Evolutionary conservation across 805 yeast species (phyloP), one percentile per base, ranked within the genome.

Genomic region (Yarrowia sp.): DNA sequence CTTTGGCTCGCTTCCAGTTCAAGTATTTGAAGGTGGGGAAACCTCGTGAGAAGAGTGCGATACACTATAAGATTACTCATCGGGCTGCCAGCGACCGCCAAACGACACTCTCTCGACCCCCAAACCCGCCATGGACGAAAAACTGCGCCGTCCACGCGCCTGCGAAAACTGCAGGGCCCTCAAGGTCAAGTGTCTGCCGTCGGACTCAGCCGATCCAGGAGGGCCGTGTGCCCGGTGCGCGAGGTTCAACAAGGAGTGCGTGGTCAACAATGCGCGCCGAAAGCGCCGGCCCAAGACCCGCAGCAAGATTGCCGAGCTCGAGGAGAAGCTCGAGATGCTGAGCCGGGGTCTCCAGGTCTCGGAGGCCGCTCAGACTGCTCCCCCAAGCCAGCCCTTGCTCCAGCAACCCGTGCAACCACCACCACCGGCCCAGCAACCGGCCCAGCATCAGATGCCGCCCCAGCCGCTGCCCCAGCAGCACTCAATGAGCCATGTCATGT

Each of bases 131-230:
- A 53, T 55, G 61, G 61, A 39, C 47, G 47, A 39, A 31, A 55
- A 55, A 55, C 14, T 55, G 25, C 33, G 61, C 32, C 61, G 61
- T 29, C 27, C 61, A 14, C 61, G 61, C 59, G 78, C 78, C 9
- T 75, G 78, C 63, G 72, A 71, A 24, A 68, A 72, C 55, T 91
- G 97, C 70, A 96, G 93, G 68, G 72, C 88, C 0, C 78, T 90
- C 56, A 91, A 91, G 70, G 97, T 91, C 32, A 84, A 87, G 67
- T 91, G 97, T 73, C 83, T 87, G 7, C 94, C 96, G 0, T 77
- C 86, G 1, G 85, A 85, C 69, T 74, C 76, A 0, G 68, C 76
- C 29, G 81, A 85, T 63, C 84, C 85, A 9, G 72, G 77, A 1
- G 84, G 87, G 3, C 83, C 92, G 0, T 91, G 97, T 73, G 74